Conservation (phyloP, 495 filamentous ascomycete species). For the Staphylotrichum tortipilum region DNA sequence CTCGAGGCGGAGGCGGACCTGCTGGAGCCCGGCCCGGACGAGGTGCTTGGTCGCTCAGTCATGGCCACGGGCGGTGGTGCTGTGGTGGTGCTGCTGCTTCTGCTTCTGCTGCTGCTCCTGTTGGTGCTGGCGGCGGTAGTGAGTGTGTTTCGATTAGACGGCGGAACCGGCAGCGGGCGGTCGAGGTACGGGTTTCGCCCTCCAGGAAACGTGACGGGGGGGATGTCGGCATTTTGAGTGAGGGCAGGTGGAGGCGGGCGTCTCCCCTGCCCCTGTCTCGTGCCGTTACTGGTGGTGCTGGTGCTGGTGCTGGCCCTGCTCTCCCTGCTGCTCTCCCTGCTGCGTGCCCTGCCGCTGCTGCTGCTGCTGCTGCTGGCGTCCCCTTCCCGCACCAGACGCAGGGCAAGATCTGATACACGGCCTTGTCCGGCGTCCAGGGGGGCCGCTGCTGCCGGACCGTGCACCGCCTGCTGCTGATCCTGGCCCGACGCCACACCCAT, state of each 20-base stretch:
- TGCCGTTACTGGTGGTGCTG: no score
- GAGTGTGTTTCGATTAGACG: slow-evolving; percentile 13
- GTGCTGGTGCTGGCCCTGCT: no score
- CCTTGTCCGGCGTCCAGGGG: slow-evolving; percentile 28
- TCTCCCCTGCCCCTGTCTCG: no score
- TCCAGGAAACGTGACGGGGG: slow-evolving; percentile 23
- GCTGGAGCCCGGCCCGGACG: slow-evolving; percentile 21
- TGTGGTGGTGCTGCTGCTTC: no score
- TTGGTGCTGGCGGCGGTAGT: slow-evolving; percentile 17
- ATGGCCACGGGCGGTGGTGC: slow-evolving; percentile 26
- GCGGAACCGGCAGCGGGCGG: slow-evolving; percentile 30
- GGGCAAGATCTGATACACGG: slow-evolving; percentile 37
- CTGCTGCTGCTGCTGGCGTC: slow-evolving; percentile 19
- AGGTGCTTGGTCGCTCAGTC: slow-evolving; percentile 36
- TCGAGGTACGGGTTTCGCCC: slow-evolving; percentile 30
- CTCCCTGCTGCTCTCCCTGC: no score
- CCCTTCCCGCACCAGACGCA: slow-evolving; percentile 27
- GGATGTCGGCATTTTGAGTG: slow-evolving; percentile 28
- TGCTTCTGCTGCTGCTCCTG: no score
- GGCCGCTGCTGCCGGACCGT: slow-evolving; percentile 33
- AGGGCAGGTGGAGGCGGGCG: slow-evolving; percentile 6
- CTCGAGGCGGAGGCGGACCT: slow-evolving; percentile 9
- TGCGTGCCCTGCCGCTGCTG: no score
- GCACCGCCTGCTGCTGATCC: no score
- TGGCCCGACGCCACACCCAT: slow-evolving; percentile 7